A percentile compares a stretch with the other conserved stretches of the same genome.
Conservation (phyloP, 2,329 filamentous ascomycete species). For the Xylariaceae sp. region DNA sequence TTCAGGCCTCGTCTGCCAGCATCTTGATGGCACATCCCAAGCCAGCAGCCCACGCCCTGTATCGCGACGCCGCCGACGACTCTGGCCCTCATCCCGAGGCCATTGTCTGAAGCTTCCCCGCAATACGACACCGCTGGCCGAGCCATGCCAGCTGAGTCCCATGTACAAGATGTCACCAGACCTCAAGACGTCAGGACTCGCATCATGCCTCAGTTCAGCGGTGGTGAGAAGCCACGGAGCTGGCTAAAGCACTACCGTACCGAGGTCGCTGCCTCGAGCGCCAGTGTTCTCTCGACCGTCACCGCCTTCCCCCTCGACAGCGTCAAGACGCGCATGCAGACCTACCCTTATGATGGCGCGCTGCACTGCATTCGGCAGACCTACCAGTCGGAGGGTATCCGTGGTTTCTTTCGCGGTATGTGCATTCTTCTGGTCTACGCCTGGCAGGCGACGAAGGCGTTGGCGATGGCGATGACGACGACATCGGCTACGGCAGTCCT, state of each 20-base stretch:
- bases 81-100: conserved; percentile 42
- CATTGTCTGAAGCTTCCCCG: conserved; percentile 38
- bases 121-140: conserved; percentile 28
- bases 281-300: conserved; percentile 71
- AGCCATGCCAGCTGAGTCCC: conserved; percentile 32
- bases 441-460: conserved; percentile 1
- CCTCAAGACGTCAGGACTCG: conserved; percentile 32
- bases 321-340: conserved; percentile 85
- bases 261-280: conserved; percentile 69
- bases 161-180: conserved; percentile 32
- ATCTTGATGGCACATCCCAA: conserved; percentile 48
- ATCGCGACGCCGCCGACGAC: conserved; percentile 56
- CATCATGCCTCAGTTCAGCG: conserved; percentile 35
- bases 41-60: conserved; percentile 36
- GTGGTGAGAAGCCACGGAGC: conserved; percentile 27
- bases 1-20: conserved; percentile 20
- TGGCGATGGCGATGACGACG: conserved; percentile 5
- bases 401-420: conserved; percentile 75
- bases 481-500: conserved; percentile 1
- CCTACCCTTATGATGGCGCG: conserved; percentile 70
- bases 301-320: conserved; percentile 82
- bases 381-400: conserved; percentile 63
- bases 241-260: conserved; percentile 73
- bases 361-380: conserved; percentile 67
- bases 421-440: conserved; percentile 1